Evolutionary conservation across 108 stramenopile genomes (phyloP).

Genomic region (Aurantiochytrium sp.): DNA sequence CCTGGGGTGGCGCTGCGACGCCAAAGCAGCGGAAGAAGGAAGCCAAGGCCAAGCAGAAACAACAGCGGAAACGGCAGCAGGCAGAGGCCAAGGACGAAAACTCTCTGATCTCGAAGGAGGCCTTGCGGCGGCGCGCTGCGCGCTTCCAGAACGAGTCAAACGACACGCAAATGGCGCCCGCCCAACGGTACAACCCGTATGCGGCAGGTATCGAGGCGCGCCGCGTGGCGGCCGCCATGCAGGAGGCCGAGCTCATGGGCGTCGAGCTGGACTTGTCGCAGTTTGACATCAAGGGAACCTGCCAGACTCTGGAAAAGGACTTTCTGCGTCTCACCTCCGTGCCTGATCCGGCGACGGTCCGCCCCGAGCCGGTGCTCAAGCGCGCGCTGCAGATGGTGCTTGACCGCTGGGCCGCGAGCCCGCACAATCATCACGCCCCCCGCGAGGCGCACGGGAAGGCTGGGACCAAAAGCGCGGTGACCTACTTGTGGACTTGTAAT

Average conservation of each 20-base stretch:
- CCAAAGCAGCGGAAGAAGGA: too few species aligned
- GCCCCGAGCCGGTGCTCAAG: constrained; percentile 47
- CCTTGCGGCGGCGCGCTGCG: not conserved
- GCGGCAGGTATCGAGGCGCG: not conserved
- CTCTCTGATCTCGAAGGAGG: not conserved
- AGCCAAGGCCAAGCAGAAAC: too few species aligned
- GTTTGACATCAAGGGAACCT: constrained; percentile 50
- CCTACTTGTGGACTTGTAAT: constrained; percentile 69
- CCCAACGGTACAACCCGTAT: not conserved
- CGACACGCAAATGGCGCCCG: not conserved
- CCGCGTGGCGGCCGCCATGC: not conserved
- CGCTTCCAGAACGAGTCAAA: not conserved
- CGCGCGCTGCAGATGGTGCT: constrained; percentile 39
- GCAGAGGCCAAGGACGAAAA: too few species aligned
- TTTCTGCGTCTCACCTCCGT: constrained; percentile 57
- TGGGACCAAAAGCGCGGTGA: constrained; percentile 37
- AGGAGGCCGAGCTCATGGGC: not conserved
- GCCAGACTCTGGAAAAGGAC: constrained; percentile 57
- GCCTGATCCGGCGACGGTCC: constrained; percentile 54
- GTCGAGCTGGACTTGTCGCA: not conserved
- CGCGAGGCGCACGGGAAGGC: not conserved
- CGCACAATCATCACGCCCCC: constrained; percentile 37
- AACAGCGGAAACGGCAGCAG: not conserved
- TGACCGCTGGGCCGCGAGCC: constrained; percentile 38
- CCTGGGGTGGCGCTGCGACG: too few species aligned